These are phyloP conservation scores for Metschnikowia lunata DNA, from an alignment of 805 yeast genomes.

Conservation along the genomic window DNA sequence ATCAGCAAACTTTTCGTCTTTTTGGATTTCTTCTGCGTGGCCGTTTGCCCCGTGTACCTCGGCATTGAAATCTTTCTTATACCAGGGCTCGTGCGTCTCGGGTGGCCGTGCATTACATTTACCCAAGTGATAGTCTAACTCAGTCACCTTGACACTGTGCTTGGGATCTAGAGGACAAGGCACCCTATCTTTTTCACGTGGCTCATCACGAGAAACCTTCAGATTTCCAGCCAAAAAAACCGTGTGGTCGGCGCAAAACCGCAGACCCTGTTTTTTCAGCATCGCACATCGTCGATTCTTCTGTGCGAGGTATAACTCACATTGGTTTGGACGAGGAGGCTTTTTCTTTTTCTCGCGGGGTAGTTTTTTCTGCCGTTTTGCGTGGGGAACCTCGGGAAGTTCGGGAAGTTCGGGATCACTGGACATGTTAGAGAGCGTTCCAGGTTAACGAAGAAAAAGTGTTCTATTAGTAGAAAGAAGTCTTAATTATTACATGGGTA, in stretches of 20 bases:
- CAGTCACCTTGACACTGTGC: slow-evolving; percentile 66
- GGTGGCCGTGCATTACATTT: slow-evolving; percentile 53
- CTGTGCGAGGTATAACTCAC: slow-evolving; percentile 46
- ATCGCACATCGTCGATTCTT: slow-evolving; percentile 58
- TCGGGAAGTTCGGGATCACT: no score
- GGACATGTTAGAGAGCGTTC: no score
- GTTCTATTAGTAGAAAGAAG: no score
- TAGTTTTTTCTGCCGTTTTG: no score
- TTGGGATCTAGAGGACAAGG: slow-evolving; percentile 75
- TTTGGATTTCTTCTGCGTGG: neutral
- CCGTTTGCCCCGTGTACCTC: neutral
- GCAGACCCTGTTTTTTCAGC: slow-evolving; percentile 47
- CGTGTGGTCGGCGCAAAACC: slow-evolving; percentile 63
- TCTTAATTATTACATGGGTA: no score
- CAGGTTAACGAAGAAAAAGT: no score
- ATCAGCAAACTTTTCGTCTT: neutral
- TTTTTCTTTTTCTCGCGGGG: no score
- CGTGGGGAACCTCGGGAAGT: no score
- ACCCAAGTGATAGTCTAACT: slow-evolving; percentile 50
- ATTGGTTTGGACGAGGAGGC: slow-evolving; percentile 21
- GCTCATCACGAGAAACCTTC: neutral
- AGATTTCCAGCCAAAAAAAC: slow-evolving; percentile 1
- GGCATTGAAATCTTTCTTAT: slow-evolving; percentile 43
- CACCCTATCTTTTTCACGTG: slow-evolving; percentile 20
- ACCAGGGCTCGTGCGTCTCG: slow-evolving; percentile 47